phyloP scores from a whole-genome alignment of 257 asterid genomes.

The Gardenia jasminoides region DNA sequence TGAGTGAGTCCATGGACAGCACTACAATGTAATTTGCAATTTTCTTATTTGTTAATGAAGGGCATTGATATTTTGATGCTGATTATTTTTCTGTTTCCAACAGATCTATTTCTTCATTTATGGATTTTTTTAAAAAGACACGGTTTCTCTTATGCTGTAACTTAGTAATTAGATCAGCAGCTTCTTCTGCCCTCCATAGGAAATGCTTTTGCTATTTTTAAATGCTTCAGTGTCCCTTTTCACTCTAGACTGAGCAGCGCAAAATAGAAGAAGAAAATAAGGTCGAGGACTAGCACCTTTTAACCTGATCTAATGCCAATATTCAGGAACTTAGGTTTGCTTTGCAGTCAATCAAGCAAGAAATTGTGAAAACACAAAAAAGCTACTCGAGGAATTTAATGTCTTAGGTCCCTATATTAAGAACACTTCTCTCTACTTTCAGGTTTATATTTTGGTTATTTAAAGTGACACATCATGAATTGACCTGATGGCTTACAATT shows the following conservation, averaged over 20 bases:
- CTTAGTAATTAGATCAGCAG: background rate
- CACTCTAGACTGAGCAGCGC: constrained; percentile 37
- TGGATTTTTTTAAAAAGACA: background rate
- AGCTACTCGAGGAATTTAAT: constrained; percentile 63
- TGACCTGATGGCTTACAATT: background rate
- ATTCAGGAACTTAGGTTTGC: constrained; percentile 63
- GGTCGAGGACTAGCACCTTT: constrained; percentile 41
- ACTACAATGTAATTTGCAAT: background rate
- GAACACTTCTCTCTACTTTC: background rate
- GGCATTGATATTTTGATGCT: background rate
- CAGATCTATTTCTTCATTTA: background rate
- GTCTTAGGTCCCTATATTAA: constrained; percentile 41
- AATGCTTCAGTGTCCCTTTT: background rate
- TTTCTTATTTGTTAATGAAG: background rate
- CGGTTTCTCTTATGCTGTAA: background rate
- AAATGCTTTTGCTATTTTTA: constrained; percentile 1
- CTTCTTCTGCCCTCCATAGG: background rate
- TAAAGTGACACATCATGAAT: background rate
- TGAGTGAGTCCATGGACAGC: too few species aligned
- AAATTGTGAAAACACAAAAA: constrained; percentile 56
- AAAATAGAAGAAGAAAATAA: constrained; percentile 25
- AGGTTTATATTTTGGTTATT: background rate
- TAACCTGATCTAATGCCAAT: constrained; percentile 1
- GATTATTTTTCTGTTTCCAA: background rate
- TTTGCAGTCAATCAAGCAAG: constrained; percentile 81